Evolutionary conservation across 2,329 filamentous ascomycete genomes (phyloP).

Genomic region (Magnaporthiopsis poae): DNA sequence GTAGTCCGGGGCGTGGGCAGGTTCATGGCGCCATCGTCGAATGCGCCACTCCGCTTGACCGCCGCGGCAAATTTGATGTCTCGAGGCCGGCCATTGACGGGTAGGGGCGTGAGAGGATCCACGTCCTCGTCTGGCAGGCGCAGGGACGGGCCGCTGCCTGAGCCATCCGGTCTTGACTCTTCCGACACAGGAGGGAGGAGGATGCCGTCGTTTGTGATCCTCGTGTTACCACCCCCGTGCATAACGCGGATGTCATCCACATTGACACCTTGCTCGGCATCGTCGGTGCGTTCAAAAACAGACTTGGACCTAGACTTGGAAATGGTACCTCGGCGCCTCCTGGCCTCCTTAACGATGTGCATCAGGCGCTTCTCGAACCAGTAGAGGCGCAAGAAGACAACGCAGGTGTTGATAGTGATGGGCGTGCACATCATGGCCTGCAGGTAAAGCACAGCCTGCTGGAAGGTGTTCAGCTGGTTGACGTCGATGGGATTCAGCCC

Average conservation of each 20-base stretch:
- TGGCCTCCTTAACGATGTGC: slow-evolving; percentile 65
- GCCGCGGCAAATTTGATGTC: slow-evolving; percentile 62
- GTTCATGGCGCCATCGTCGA: slow-evolving; percentile 38
- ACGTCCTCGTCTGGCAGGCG: slow-evolving; percentile 3
- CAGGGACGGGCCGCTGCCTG: slow-evolving; percentile 11
- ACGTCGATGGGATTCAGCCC: slow-evolving; percentile 74
- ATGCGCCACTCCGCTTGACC: slow-evolving; percentile 49
- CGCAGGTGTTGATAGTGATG: slow-evolving; percentile 72
- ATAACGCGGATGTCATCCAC: slow-evolving; percentile 58
- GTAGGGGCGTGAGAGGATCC: slow-evolving; percentile 9
- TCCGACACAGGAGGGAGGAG: slow-evolving; percentile 29
- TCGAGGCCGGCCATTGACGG: slow-evolving; percentile 20
- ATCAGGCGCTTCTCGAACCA: slow-evolving; percentile 98
- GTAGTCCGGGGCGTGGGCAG: slow-evolving; percentile 46
- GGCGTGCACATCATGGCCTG: slow-evolving; percentile 68
- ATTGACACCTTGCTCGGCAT: slow-evolving; percentile 54
- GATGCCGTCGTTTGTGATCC: slow-evolving; percentile 53
- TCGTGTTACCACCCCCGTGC: slow-evolving; percentile 42
- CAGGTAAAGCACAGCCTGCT: slow-evolving; percentile 64
- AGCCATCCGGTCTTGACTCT: slow-evolving; percentile 18
- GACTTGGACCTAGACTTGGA: slow-evolving; percentile 41
- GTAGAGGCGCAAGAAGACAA: slow-evolving; percentile 86
- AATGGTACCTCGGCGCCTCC: slow-evolving; percentile 54
- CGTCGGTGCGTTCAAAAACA: slow-evolving; percentile 19
- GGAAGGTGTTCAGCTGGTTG: slow-evolving; percentile 58